A percentile compares a stretch with the other conserved stretches of the same genome.
Conservation (phyloP, 169 alveolate genomes). For the Plasmodium knowlesi region DNA sequence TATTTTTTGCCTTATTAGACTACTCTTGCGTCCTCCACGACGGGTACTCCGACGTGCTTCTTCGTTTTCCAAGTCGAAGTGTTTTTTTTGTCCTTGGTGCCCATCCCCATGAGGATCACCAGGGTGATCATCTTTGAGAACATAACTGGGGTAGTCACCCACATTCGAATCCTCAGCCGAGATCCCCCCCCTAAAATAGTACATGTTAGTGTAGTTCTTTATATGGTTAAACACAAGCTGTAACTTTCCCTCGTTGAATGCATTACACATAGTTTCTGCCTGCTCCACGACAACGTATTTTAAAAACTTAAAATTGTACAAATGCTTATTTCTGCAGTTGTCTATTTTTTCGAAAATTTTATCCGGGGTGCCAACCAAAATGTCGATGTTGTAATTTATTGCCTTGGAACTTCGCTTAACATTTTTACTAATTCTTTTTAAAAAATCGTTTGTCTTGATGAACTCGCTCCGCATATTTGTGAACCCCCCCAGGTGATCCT, state of each 20-base stretch:
- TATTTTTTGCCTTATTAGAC: not conserved
- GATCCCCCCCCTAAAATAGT: slow-evolving; percentile 17
- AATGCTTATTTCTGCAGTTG: slow-evolving; percentile 67
- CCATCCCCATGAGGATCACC: not conserved
- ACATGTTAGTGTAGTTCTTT: slow-evolving; percentile 70
- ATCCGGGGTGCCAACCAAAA: slow-evolving; percentile 73
- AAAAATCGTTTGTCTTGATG: not conserved
- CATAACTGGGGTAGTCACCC: not conserved
- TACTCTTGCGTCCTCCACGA: not conserved
- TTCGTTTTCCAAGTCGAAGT: not conserved
- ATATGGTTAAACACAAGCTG: slow-evolving; percentile 64
- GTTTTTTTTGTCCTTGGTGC: not conserved
- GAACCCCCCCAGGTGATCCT: not conserved
- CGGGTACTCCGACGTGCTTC: not conserved
- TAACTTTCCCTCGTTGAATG: slow-evolving; percentile 59
- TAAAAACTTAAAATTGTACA: slow-evolving; percentile 73
- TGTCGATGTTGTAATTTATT: slow-evolving; percentile 58
- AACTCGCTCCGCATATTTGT: not conserved
- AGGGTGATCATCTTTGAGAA: not conserved
- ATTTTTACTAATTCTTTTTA: slow-evolving; percentile 20
- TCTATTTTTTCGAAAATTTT: slow-evolving; percentile 74
- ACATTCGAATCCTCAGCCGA: not conserved
- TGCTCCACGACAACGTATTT: slow-evolving; percentile 64
- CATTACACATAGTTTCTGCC: slow-evolving; percentile 59
- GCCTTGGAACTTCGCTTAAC: not conserved